Evolutionary conservation across 2,329 filamentous ascomycete species (phyloP), one percentile per base, ranked within the genome.

Genomic region (Exophiala bonariae): DNA sequence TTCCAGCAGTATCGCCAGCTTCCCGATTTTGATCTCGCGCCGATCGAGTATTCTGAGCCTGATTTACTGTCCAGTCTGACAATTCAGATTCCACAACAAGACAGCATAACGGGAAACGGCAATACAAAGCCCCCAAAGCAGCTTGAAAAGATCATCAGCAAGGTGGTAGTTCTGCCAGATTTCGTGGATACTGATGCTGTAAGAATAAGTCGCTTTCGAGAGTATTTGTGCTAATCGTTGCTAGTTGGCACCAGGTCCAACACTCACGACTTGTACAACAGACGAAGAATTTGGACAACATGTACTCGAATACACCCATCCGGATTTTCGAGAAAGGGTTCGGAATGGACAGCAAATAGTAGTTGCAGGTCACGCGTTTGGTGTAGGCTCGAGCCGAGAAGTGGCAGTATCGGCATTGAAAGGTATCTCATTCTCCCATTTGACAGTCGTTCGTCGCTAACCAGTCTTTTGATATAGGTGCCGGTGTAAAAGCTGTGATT

Each of bases 181-280:
- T 73, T 72, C 36, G 66, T 76, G 42, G 71, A 76, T 47, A 76
- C 69, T 0, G 71, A 66, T 46, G 76, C 75, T 18, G 47, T 50
- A 46, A 31, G 47, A 38, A n/a, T 4, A 26, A n/a, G 8, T 11
- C 14, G 3, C 19, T 31, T n/a, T n/a, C n/a, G n/a, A n/a, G n/a
- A n/a, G n/a, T n/a, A n/a, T n/a, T n/a, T n/a, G n/a, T n/a, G 31
- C 43, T 42, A 19, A 44, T 33, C 16, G 23, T 13, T 14, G 11
- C 1, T 9, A 47, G 7, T 47, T 58, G 67, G 44, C 63, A 61
- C 49, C 76, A 74, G 4, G 66, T 64, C 47, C 73, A 80, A 38
- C 81, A 92, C 5, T 95, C 87, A 88, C 72, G 72, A 17, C 82
- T 81, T 55, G 52, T 33, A 28, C 34, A 3, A 57, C 57, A 4